Conservation (phyloP, 176 grass and related monocot species). For the Stipa capillata region DNA sequence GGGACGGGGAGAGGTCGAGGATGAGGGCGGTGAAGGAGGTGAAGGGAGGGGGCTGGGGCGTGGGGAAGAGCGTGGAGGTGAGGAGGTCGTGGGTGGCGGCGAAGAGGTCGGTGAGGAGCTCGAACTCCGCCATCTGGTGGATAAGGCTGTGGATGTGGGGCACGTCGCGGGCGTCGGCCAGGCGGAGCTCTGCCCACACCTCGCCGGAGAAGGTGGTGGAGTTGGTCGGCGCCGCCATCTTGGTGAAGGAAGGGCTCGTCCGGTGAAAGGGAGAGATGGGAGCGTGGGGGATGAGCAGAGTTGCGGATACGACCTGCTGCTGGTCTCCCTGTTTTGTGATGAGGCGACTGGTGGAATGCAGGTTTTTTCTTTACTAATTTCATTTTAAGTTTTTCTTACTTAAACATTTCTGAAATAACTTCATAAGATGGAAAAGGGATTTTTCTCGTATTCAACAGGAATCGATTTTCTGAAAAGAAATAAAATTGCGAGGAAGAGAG, state of each 20-base stretch:
- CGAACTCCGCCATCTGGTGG: constrained; percentile 87
- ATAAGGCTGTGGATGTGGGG: constrained; percentile 75
- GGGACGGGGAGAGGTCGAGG: constrained; percentile 44
- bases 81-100: constrained; percentile 50
- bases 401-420: no score
- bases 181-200: constrained; percentile 73
- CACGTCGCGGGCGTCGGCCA: constrained; percentile 57
- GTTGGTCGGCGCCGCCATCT: constrained; percentile 51
- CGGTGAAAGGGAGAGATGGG: neutral
- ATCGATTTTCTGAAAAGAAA: no score
- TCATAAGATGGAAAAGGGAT: no score
- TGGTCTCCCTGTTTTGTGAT: neutral
- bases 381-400: no score
- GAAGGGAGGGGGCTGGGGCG: constrained; percentile 37
- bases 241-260: neutral
- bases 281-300: neutral
- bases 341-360: neutral
- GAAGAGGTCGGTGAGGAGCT: constrained; percentile 85
- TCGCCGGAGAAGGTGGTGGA: constrained; percentile 32
- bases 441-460: no score
- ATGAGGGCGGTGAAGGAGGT: constrained; percentile 60
- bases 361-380: neutral
- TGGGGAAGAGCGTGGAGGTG: constrained; percentile 47
- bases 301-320: neutral
- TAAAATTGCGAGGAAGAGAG: no score